A percentile compares a stretch with the other conserved stretches of the same genome.
phyloP scores from a whole-genome alignment of 192 early-diverging fungal species.

The Coemansia sp. region DNA sequence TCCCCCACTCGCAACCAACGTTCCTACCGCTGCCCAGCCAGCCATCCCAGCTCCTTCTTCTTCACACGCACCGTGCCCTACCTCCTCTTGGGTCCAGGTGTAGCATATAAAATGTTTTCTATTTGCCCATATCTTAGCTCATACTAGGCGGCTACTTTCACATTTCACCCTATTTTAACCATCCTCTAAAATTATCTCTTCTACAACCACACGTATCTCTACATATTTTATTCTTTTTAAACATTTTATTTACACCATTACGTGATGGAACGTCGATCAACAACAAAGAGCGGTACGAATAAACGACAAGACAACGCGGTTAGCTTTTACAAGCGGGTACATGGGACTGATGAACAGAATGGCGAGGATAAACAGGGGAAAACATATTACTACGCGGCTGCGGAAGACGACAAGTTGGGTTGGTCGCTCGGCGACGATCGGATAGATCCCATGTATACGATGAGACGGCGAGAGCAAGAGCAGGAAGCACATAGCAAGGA shows the following conservation, averaged over 20 bases:
- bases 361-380: background rate
- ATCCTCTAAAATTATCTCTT: background rate
- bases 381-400: conserved; percentile 26
- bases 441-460: conserved; percentile 52
- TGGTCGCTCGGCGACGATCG: conserved; percentile 23
- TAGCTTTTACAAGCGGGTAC: conserved; percentile 35
- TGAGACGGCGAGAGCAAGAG: conserved; percentile 33
- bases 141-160: background rate
- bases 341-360: conserved; percentile 11
- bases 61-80: conserved; percentile 7
- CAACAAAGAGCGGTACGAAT: conserved; percentile 1
- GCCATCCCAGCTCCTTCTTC: conserved; percentile 6
- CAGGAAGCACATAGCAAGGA: conserved; percentile 23
- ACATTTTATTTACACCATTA: background rate
- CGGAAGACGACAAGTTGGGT: conserved; percentile 39
- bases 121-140: conserved; percentile 6
- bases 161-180: background rate
- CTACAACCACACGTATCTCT: background rate
- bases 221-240: background rate
- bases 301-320: conserved; percentile 14
- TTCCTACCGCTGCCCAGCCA: conserved; percentile 10
- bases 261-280: conserved; percentile 8
- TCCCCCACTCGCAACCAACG: background rate
- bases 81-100: conserved; percentile 21
- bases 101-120: background rate